Evolutionary conservation across 1,284 basidiomycete genomes (phyloP), one percentile per base, ranked within the genome.

Genomic region (Boletus hoseneyae): DNA sequence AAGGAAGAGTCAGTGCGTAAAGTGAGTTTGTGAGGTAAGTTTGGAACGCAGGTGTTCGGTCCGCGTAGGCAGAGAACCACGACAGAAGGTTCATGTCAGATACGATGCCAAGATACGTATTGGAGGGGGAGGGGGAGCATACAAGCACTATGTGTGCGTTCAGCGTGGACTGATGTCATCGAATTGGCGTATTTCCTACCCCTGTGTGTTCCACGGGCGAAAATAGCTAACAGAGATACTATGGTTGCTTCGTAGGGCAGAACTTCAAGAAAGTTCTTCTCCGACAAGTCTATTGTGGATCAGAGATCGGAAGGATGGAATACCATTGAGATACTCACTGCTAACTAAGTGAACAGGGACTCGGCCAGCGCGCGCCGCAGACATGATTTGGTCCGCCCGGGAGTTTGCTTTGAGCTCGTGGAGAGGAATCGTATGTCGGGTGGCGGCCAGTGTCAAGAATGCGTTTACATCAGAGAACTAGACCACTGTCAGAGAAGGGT

Each of bases 391-490:
- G 50, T 80, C 75, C 13, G 82, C 73, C 3, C 81, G 78, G 3
- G 79, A 69, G 57, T 82, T 79, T 15, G 76, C 79, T 32, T 72
- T 71, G 16, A 87, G 63, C 45, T 83, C 77, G 30, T 85, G 83
- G 0, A 76, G 72, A 21, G 71, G 68, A 40, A 85, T 73, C 4
- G 79, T 84, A 62, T 90, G 86, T 36, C 82, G 73, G 6, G 85
- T 89, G 7, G 88, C 87, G 6, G 87, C 87, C 37, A 90, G 72
- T 2, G 85, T 87, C 55, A 90, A 68, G 60, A 90, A 90, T 18
- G 87, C 85, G 60, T 90, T 90, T 19, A 90, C 85, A 60, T 90
- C 87, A 13, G 87, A 82, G 57, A 81, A 90, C 87, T 90, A 57
- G 42, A 33, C 2, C 6, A 9, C n/a, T 7, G 15, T 67, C 38